These are phyloP conservation scores for Coniferiporia sulphurascens DNA, from an alignment of 1,284 basidiomycete genomes.

Conservation along the genomic window DNA sequence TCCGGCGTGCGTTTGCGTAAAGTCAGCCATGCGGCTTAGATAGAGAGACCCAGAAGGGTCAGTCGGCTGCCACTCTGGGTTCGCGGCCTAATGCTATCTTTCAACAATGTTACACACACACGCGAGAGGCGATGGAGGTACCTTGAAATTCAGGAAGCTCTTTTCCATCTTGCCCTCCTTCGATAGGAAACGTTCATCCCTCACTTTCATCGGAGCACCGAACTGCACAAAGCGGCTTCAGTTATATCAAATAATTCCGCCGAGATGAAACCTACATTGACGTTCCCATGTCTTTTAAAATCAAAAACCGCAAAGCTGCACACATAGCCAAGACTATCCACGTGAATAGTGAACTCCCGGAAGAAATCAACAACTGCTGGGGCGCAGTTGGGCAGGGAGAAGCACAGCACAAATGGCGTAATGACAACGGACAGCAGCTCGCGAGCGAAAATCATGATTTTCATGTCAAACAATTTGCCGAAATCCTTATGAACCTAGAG, in stretches of 20 bases:
- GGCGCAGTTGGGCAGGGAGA: constrained; percentile 84
- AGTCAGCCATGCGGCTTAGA: constrained; percentile 75
- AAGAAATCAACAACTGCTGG: constrained; percentile 93
- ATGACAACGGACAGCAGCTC: constrained; percentile 89
- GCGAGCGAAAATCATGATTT: constrained; percentile 79
- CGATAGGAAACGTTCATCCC: constrained; percentile 73
- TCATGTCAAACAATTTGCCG: constrained; percentile 85
- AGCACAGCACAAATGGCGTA: constrained; percentile 93
- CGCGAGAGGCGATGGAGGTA: constrained; percentile 22
- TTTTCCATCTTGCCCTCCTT: constrained; percentile 99
- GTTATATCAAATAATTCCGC: neutral
- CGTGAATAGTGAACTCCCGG: constrained; percentile 93
- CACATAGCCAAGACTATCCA: constrained; percentile 94
- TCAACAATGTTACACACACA: neutral
- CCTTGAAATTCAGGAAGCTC: constrained; percentile 93
- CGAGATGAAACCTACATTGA: constrained; percentile 49
- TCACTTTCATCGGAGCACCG: constrained; percentile 64
- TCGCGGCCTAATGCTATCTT: constrained; percentile 54
- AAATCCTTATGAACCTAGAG: constrained; percentile 83
- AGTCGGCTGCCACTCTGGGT: constrained; percentile 90
- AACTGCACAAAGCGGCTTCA: constrained; percentile 42
- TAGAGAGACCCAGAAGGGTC: constrained; percentile 85
- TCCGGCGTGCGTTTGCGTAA: constrained; percentile 38
- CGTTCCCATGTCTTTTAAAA: constrained; percentile 87
- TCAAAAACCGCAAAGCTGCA: constrained; percentile 99